Evolutionary conservation across 2,329 filamentous ascomycete species (phyloP).

Genomic region (Pseudocercospora macadamiae): DNA sequence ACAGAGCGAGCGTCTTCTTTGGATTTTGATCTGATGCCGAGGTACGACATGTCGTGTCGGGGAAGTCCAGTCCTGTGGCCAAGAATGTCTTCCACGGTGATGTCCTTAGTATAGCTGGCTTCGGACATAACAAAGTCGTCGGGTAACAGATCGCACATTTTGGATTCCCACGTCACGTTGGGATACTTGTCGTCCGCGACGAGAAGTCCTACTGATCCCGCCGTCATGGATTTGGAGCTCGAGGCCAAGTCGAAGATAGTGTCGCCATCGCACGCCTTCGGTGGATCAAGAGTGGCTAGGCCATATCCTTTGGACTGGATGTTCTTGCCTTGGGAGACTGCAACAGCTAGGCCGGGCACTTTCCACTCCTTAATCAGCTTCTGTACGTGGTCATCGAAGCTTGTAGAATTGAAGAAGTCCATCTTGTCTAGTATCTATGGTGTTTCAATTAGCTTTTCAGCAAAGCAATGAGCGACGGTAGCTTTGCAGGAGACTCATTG

Average conservation of each 20-base stretch:
- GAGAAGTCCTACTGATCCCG: slow-evolving; percentile 55
- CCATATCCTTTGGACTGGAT: slow-evolving; percentile 47
- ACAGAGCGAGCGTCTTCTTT: slow-evolving; percentile 27
- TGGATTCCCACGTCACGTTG: slow-evolving; percentile 51
- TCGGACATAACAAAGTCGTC: slow-evolving; percentile 23
- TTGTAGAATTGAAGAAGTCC: slow-evolving; percentile 13
- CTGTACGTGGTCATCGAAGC: slow-evolving; percentile 12
- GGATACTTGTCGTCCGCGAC: slow-evolving; percentile 49
- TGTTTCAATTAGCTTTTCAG: too few relatives aligned
- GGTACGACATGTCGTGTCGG: slow-evolving; percentile 38
- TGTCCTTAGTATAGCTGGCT: slow-evolving; percentile 50
- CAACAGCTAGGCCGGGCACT: slow-evolving; percentile 52
- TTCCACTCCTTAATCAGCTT: slow-evolving; percentile 18
- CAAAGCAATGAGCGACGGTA: too few relatives aligned
- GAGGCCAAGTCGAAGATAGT: slow-evolving; percentile 61
- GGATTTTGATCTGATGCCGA: slow-evolving; percentile 36
- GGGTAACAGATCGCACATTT: slow-evolving; percentile 42
- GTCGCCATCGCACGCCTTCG: slow-evolving; percentile 46
- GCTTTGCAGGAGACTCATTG: too few relatives aligned
- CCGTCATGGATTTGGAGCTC: slow-evolving; percentile 60
- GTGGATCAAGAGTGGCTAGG: slow-evolving; percentile 40
- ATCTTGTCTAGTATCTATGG: too few relatives aligned
- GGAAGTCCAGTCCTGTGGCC: slow-evolving; percentile 58
- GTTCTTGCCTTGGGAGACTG: slow-evolving; percentile 51
- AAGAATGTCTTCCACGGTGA: slow-evolving; percentile 59